Base-by-base conservation (phyloP, 2,329 filamentous ascomycete species). In the Gaeumannomyces tritici region DNA sequence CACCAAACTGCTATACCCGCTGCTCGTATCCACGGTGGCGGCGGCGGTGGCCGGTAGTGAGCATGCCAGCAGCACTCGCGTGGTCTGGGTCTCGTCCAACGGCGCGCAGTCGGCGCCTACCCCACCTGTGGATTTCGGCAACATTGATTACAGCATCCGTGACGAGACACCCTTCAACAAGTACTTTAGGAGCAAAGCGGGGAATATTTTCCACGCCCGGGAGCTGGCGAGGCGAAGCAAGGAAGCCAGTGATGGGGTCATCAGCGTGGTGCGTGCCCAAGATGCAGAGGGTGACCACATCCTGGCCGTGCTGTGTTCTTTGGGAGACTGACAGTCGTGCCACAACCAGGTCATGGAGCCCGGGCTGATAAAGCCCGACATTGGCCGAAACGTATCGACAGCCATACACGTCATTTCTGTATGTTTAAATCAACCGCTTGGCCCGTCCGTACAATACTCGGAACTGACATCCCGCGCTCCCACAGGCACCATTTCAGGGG, bases 361-460 rank as follows among this genome's bases (percentile, higher is more conserved):
- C 0, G 77, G 77, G 5, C 75, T 75, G 62, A 69, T 77, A 1
- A 64, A 72, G 35, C 73, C 74, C 0, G 73, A 77, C 11, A 67
- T 78, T 21, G 70, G 67, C 64, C 73, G 74, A 0, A 66, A 70
- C 1, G 67, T 70, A 59, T 66, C 67, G 2, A 64, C 33, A 4
- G 63, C 62, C 24, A 12, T 73, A 0, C 63, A 70, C 1, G 64
- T 64, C 5, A 61, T 64, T 6, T 65, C 68, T 5, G 60, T 72
- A 1, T 67, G 72, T 61, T 69, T 69, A 9, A 59, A 72, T 1
- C 68, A 73, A 61, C 70, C 73, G 0, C 24, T 69, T 18, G 35
- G 15, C 0, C 62, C 31, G 6, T 12, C 8, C 73, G 11, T 12
- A 1, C 60, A 69, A 61, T 64, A 26, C 67, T 62, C 6, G 21